Evolutionary conservation across 257 asterid species (phyloP).

Genomic region (Cruciata laevipes): DNA sequence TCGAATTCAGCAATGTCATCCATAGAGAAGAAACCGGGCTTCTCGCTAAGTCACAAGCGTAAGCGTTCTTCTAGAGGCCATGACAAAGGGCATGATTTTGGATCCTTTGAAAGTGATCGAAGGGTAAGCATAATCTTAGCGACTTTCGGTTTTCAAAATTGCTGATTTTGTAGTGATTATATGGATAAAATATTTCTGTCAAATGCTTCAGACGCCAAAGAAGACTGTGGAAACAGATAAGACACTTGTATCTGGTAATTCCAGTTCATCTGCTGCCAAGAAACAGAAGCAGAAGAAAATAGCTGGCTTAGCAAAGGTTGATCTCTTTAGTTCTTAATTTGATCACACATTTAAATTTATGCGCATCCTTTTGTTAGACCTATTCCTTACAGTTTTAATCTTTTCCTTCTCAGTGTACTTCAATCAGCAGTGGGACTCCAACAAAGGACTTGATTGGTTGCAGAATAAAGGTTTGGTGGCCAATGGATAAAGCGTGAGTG

Average conservation of each 20-base stretch:
- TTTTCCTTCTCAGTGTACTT: slow-evolving; percentile 45
- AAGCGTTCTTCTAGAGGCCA: slow-evolving; percentile 43
- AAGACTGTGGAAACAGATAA: slow-evolving; percentile 32
- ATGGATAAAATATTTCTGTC: slow-evolving; percentile 9
- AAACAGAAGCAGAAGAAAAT: slow-evolving; percentile 45
- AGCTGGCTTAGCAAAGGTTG: slow-evolving; percentile 66
- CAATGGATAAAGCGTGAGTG: slow-evolving; percentile 91
- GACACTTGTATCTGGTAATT: slow-evolving; percentile 31
- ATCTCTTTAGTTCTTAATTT: slow-evolving; percentile 13
- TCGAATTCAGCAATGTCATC: slow-evolving; percentile 42
- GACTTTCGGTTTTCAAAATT: background rate
- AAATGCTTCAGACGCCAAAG: slow-evolving; percentile 50
- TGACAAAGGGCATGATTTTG: slow-evolving; percentile 27
- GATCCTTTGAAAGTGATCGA: slow-evolving; percentile 29
- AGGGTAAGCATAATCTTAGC: slow-evolving; percentile 42
- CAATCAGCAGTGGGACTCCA: slow-evolving; percentile 47
- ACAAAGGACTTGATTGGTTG: slow-evolving; percentile 65
- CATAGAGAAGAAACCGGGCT: slow-evolving; percentile 37
- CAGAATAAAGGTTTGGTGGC: slow-evolving; percentile 98
- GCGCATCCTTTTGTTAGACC: background rate
- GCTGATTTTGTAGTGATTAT: background rate
- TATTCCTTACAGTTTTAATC: background rate
- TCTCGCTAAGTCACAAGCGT: slow-evolving; percentile 48
- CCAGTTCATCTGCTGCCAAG: slow-evolving; percentile 52
- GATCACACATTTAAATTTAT: slow-evolving; percentile 15